Evolutionary conservation across 2,329 filamentous ascomycete genomes (phyloP).

Genomic region (Fusarium napiforme): DNA sequence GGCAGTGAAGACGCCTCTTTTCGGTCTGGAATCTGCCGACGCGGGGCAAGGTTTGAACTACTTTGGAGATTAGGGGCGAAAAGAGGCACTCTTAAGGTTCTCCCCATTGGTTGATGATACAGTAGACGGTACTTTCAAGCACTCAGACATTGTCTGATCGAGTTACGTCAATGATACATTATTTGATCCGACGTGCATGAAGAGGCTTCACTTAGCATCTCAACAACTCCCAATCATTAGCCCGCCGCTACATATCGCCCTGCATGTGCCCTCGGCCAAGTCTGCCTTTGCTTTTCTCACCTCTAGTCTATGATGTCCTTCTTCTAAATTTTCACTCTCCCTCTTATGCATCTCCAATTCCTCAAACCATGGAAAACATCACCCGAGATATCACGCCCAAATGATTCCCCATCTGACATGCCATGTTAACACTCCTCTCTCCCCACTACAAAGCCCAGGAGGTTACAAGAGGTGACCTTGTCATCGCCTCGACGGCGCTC

Average conservation of each 20-base stretch:
- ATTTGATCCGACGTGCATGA: constrained; percentile 12
- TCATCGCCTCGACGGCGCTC: constrained; percentile 48
- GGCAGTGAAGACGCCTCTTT: constrained; percentile 3
- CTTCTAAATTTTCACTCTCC: background rate
- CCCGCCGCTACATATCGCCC: constrained; percentile 15
- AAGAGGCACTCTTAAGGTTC: constrained; percentile 9
- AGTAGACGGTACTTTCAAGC: background rate
- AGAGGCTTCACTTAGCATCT: constrained; percentile 21
- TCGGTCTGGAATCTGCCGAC: constrained; percentile 2
- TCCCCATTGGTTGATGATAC: background rate
- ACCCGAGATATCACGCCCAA: constrained; percentile 1
- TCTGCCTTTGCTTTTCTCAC: background rate
- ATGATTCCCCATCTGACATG: constrained; percentile 21
- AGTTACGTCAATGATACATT: background rate
- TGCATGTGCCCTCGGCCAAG: constrained; percentile 5
- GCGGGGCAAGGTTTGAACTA: constrained; percentile 6
- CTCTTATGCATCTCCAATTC: background rate
- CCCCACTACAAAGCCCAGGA: constrained; percentile 33
- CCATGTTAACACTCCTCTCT: constrained; percentile 42
- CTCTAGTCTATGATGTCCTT: background rate
- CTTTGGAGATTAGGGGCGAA: background rate
- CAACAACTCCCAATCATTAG: constrained; percentile 17
- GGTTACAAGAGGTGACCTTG: constrained; percentile 38
- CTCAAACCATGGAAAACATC: constrained; percentile 21
- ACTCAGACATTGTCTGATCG: background rate